Percentiles rank a stretch among this genome's conserved stretches.
Evolutionary conservation across 2,329 filamentous ascomycete species (phyloP).

Genomic region (Aspergillus melleus): DNA sequence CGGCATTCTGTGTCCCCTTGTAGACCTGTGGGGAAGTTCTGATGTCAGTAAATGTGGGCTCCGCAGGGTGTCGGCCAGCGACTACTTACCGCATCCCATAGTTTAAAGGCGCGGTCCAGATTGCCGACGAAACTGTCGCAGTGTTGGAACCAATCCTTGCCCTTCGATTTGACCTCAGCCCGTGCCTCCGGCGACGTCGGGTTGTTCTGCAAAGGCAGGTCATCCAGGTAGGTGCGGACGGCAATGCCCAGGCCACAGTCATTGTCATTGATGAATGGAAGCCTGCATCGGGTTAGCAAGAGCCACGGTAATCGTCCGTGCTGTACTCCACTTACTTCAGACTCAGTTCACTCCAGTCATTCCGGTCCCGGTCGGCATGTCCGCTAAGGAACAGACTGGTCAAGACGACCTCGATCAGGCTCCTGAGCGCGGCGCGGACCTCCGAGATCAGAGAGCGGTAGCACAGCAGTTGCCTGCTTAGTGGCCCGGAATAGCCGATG

Average conservation of each 20-base stretch:
- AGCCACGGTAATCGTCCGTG: background rate
- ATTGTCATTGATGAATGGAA: constrained; percentile 48
- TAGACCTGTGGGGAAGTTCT: constrained; percentile 49
- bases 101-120: constrained; percentile 59
- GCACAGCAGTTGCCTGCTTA: constrained; percentile 83
- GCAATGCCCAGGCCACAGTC: constrained; percentile 50
- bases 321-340: constrained; percentile 59
- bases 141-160: constrained; percentile 62
- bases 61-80: background rate
- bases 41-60: background rate
- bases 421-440: constrained; percentile 75
- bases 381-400: constrained; percentile 78
- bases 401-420: constrained; percentile 79
- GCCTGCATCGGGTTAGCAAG: constrained; percentile 24
- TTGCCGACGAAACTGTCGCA: constrained; percentile 59
- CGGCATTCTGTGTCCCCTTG: constrained; percentile 57
- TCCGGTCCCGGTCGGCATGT: constrained; percentile 70
- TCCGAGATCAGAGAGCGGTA: constrained; percentile 82
- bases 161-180: constrained; percentile 52
- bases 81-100: constrained; percentile 64
- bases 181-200: constrained; percentile 52
- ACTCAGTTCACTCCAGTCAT: constrained; percentile 68
- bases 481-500: constrained; percentile 90
- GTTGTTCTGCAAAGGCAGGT: constrained; percentile 58
- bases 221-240: constrained; percentile 50